These are phyloP conservation scores for Talaromyces nanjingensis DNA, from an alignment of 495 filamentous ascomycete species.

Conservation along the genomic window DNA sequence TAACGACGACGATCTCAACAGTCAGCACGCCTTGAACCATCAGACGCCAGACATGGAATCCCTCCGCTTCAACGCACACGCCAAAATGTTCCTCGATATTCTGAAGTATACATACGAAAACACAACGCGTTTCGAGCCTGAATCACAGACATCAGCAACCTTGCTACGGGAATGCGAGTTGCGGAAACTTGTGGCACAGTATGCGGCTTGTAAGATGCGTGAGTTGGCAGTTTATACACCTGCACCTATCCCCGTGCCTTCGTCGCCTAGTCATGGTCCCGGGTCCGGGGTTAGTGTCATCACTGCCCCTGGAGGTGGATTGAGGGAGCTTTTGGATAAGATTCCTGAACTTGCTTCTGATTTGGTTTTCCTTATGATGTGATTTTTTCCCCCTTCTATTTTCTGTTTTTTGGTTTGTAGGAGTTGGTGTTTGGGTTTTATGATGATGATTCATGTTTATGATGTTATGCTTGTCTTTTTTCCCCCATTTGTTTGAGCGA, in stretches of 20 bases:
- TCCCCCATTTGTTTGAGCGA: neutral
- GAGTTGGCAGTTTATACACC: conserved; percentile 33
- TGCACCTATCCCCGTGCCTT: conserved; percentile 18
- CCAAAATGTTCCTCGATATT: conserved; percentile 33
- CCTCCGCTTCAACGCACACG: conserved; percentile 19
- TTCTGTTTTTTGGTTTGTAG: neutral
- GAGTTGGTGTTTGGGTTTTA: neutral
- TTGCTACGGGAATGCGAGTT: conserved; percentile 41
- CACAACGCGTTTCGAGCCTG: conserved; percentile 37
- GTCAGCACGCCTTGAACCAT: neutral
- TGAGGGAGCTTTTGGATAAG: conserved; percentile 31
- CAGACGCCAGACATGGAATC: neutral
- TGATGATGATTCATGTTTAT: neutral
- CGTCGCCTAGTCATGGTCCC: conserved; percentile 10
- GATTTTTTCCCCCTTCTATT: conserved; percentile 3
- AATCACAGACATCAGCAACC: conserved; percentile 34
- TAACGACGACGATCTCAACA: conserved; percentile 4
- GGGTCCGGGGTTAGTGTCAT: conserved; percentile 10
- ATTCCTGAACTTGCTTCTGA: conserved; percentile 39
- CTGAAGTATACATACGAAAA: conserved; percentile 37
- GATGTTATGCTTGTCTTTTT: neutral
- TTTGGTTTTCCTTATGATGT: conserved; percentile 43
- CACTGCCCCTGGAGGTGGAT: conserved; percentile 19
- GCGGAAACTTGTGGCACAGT: conserved; percentile 35
- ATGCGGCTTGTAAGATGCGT: conserved; percentile 39